Evolutionary conservation across 2,329 filamentous ascomycete species (phyloP), one percentile per base, ranked within the genome.

Genomic region (Ceratocystis colombiana): DNA sequence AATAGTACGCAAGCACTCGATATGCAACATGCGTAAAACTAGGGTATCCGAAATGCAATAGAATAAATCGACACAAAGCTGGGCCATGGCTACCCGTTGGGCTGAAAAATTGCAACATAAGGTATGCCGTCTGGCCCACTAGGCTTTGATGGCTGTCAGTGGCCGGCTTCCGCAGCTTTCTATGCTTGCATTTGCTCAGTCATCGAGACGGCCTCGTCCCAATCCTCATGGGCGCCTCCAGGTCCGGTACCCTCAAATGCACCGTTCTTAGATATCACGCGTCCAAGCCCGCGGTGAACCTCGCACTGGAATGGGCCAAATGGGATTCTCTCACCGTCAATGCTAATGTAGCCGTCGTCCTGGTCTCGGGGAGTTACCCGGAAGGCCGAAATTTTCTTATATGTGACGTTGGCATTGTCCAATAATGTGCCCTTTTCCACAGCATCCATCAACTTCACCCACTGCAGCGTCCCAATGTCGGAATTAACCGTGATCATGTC

Each of bases 301-400:
- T 99, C 94, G 1, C 87, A 90, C 77, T 99, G 94, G 73, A 96
- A 95, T 0, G 90, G 88, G 71, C 87, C 87, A 73, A 96, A 97
- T 0, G 90, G 88, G 2, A 96, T 80, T 65, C 83, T 82, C 76
- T 99, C 94, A 46, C 94, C 94, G 72, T 97, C 94, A 70, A 99
- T 90, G 74, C 90, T 95, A 73, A 99, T 95, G 74, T 89, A 94
- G 1, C 93, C 93, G 69, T 86, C 82, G 48, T 83, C 78, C 71
- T 86, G 81, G 69, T 87, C 77, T 64, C 84, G 85, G 0, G 94
- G 94, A 2, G 87, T 86, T 69, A 99, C 87, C 53, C 94, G 83
- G 73, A 94, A 96, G 0, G 88, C 94, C n/a, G 83, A 82, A 3
- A 96, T 82, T 75, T 99, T 99, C 71, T 86, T 84, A 75, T 96